Conservation (phyloP, 768 basidiomycete species). For the Phylloporus rhodoxanthus region DNA sequence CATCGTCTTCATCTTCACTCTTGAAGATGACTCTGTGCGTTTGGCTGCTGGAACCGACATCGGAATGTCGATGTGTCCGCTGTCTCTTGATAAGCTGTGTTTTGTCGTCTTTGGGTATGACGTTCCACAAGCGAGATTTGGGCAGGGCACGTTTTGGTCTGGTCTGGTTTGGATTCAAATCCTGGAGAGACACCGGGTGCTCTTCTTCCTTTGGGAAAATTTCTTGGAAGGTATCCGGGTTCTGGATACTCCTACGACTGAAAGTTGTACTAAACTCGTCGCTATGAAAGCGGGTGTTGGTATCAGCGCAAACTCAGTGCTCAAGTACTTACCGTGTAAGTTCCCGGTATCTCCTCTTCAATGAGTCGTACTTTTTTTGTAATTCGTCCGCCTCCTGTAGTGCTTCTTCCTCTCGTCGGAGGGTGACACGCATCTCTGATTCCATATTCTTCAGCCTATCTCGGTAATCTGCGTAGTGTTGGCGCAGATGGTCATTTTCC, state of each 20-base stretch:
- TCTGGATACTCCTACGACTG: conserved; percentile 8
- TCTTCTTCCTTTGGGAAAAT: conserved; percentile 23
- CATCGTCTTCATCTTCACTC: conserved; percentile 16
- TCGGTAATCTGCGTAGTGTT: conserved; percentile 39
- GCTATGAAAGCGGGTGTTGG: conserved; percentile 3
- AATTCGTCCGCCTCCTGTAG: conserved; percentile 38
- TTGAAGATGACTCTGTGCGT: neutral
- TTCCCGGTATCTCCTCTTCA: conserved; percentile 26
- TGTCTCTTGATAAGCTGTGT: conserved; percentile 18
- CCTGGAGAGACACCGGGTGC: conserved; percentile 10
- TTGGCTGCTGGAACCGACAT: conserved; percentile 12
- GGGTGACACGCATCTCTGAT: conserved; percentile 26
- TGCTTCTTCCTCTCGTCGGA: conserved; percentile 31
- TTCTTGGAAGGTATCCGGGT: conserved; percentile 7
- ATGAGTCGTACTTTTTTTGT: conserved; percentile 27
- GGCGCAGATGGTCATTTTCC: conserved; percentile 41
- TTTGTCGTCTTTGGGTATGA: conserved; percentile 1
- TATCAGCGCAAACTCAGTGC: neutral
- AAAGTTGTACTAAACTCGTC: conserved; percentile 1
- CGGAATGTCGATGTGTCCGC: conserved; percentile 18
- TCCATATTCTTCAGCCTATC: conserved; percentile 30
- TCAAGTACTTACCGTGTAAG: conserved; percentile 9
- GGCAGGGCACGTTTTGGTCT: conserved; percentile 29
- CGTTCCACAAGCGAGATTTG: conserved; percentile 13
- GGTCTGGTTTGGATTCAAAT: neutral